Base-by-base conservation (phyloP, 208 protist genomes). In the Leishmania gerbilli region DNA sequence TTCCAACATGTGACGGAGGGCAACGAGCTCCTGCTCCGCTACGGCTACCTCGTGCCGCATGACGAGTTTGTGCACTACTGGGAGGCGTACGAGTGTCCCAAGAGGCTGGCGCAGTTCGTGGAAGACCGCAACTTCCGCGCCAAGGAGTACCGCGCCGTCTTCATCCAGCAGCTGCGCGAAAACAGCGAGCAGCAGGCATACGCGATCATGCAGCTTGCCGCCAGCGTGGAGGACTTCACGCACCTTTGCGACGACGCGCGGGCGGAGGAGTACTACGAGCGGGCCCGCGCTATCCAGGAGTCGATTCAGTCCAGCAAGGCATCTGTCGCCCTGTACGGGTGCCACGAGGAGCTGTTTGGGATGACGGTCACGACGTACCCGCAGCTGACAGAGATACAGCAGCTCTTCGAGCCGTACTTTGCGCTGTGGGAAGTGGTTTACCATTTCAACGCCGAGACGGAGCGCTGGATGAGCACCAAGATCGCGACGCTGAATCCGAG, bases 361-460 rank as follows among this genome's bases (percentile, higher is more conserved):
- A 84, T 97, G 76, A 87, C 91, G 24, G 69, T 87, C 55, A 96
- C 97, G 53, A 90, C 95, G 87, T 99, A 96, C 86, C 92, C 95
- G 40, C 93, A 98, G 79, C 82, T 98, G 45, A 95, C 96, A 81
- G 93, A 97, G 79, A 91, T 97, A 42, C 86, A 92, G 37, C 89
- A 82, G 78, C 93, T 90, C 45, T 98, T 98, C 62, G 95, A 98
- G 87, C 95, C 96, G 31, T 98, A 97, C 87, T 88, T 93, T 68
- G 84, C 86, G 47, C 89, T 99, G 60, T 99, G 97, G 97, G 95
- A 98, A 77, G 89, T 98, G 51, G 93, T 93, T 34, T 95, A 89
- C 80, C 76, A 85, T 78, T 98, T 95, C 79, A 93, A 92, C 79
- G 90, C 89, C 17, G 93, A 97, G 79, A 92, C 87, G 80, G 94